These are phyloP conservation scores for Taphrina pruni DNA, from an alignment of 1,139 yeast species.

Conservation along the genomic window DNA sequence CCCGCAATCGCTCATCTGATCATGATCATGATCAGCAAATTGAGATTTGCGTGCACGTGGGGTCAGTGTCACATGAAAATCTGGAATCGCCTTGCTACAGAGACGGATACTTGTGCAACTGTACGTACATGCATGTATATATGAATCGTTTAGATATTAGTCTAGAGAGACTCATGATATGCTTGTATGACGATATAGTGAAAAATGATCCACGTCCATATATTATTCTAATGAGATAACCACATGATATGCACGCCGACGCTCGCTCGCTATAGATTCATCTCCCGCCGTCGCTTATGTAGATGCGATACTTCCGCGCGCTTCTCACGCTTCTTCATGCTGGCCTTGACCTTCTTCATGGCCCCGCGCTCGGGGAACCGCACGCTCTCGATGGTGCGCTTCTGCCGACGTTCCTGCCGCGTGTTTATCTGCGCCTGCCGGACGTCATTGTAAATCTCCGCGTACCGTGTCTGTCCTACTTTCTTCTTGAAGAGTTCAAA, in stretches of 20 bases:
- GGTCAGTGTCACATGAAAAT: too few relatives aligned
- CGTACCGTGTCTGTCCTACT: constrained; percentile 74
- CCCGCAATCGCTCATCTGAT: too few relatives aligned
- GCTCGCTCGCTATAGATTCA: neutral
- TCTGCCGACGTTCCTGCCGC: constrained; percentile 76
- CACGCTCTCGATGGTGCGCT: constrained; percentile 76
- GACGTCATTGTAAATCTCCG: constrained; percentile 68
- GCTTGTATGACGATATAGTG: too few relatives aligned
- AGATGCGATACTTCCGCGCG: constrained; percentile 23
- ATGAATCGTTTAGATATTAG: too few relatives aligned
- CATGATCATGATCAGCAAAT: too few relatives aligned
- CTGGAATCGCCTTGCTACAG: too few relatives aligned
- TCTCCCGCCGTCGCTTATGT: constrained; percentile 21
- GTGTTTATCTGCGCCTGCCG: constrained; percentile 64
- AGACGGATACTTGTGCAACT: too few relatives aligned
- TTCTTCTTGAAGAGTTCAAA: constrained; percentile 69
- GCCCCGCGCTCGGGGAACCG: constrained; percentile 83
- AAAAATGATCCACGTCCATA: too few relatives aligned
- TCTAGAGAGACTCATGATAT: too few relatives aligned
- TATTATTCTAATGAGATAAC: too few relatives aligned
- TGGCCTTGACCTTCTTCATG: constrained; percentile 58
- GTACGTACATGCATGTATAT: too few relatives aligned
- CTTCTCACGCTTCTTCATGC: constrained; percentile 36
- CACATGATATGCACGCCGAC: neutral
- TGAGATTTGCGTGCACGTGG: too few relatives aligned